phyloP scores from a whole-genome alignment of 306 rosid species.

The Quercus gilva region DNA sequence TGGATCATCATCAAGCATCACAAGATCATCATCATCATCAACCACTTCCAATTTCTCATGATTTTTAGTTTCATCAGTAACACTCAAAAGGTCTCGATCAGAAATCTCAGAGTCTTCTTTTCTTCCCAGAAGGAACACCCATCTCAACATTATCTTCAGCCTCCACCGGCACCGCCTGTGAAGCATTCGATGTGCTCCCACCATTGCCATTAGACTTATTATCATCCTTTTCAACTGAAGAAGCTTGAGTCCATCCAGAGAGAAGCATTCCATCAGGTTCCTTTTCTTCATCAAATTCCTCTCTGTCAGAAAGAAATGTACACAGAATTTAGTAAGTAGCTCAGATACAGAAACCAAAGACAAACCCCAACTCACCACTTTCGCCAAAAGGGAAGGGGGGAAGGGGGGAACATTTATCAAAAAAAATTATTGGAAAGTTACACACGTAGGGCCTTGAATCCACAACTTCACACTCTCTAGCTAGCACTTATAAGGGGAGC shows the following conservation, averaged over 20 bases:
- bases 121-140: conserved; percentile 37
- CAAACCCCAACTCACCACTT: no score
- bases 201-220: conserved; percentile 53
- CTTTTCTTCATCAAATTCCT: conserved; percentile 96
- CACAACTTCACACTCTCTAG: no score
- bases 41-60: conserved; percentile 51
- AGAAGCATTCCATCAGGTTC: conserved; percentile 97
- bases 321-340: conserved; percentile 1
- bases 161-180: conserved; percentile 15
- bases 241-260: conserved; percentile 78
- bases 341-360: background rate
- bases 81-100: conserved; percentile 19
- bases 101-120: conserved; percentile 55
- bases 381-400: no score
- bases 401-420: no score
- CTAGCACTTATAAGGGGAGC: background rate
- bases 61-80: conserved; percentile 35
- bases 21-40: conserved; percentile 67
- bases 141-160: conserved; percentile 43
- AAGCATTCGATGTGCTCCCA: conserved; percentile 46
- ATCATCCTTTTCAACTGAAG: conserved; percentile 45
- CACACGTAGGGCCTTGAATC: no score
- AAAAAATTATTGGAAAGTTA: no score
- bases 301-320: conserved; percentile 42
- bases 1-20: conserved; percentile 51